Percentiles rank a stretch among this genome's conserved stretches.
Evolutionary conservation across 2,329 filamentous ascomycete genomes (phyloP).

Genomic region (Chaetomium sp.): DNA sequence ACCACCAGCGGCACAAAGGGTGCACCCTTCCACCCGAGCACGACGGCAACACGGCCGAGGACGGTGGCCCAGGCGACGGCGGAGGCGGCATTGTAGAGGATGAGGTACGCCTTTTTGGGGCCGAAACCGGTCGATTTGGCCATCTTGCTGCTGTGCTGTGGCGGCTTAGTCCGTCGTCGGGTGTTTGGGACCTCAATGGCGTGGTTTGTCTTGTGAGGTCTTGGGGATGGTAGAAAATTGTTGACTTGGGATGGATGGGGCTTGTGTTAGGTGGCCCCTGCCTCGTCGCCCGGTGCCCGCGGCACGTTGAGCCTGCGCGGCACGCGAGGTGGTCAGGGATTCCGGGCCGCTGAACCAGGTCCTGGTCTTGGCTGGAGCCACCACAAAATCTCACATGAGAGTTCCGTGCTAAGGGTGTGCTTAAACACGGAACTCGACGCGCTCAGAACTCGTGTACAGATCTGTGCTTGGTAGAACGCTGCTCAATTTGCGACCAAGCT

Average conservation of each 20-base stretch:
- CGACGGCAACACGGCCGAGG: conserved; percentile 64
- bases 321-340: neutral
- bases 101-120: conserved; percentile 68
- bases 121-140: conserved; percentile 26
- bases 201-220: neutral
- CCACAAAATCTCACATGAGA: too few relatives aligned
- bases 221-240: conserved; percentile 14
- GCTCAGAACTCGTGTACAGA: neutral
- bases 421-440: neutral
- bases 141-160: conserved; percentile 18
- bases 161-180: neutral
- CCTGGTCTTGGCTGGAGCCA: neutral
- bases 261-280: conserved; percentile 14
- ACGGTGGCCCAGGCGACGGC: conserved; percentile 78
- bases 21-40: conserved; percentile 58
- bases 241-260: neutral
- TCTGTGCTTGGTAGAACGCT: too few relatives aligned
- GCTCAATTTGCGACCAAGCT: neutral
- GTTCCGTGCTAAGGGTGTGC: too few relatives aligned
- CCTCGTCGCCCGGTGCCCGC: conserved; percentile 10
- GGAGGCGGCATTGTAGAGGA: conserved; percentile 81
- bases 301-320: conserved; percentile 9
- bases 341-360: neutral
- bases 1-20: conserved; percentile 61
- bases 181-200: conserved; percentile 14